Base-by-base conservation (phyloP, 2,329 filamentous ascomycete species). In the Colletotrichum nymphaeae region DNA sequence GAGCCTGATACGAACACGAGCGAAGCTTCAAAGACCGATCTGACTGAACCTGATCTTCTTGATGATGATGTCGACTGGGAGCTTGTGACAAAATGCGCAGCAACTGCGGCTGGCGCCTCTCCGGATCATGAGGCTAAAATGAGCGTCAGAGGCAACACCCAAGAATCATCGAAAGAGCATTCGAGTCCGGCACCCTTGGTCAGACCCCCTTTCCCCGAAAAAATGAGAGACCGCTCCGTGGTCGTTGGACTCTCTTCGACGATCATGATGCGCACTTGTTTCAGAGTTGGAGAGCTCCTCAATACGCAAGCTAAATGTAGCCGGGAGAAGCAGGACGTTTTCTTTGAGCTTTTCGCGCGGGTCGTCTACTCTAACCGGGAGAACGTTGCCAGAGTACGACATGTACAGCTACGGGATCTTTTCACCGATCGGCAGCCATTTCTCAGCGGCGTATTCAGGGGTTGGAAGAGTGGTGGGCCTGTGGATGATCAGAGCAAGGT, bases 341-440 rank as follows among this genome's bases (percentile, higher is more conserved):
- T 88, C 0, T 87, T 93, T 72, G 92, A 93, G 78, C 80, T 94
- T 0, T 94, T 91, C 77, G 91, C 90, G 4, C 86, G 89, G 30
- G 88, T 93, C 2, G 83, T 84, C 1, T 86, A 85, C 64, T 93
- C 92, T 0, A 87, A 83, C 67, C 87, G 92, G 0, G 88, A 92
- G 69, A 80, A 82, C 14, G 80, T 83, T 7, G 76, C 78, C 8
- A 83, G 79, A 24, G 89, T 86, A 74, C 92, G 94, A 77, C 84
- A 89, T 68, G 93, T 94, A 74, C 86, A 89, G n/a, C 88, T 94
- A 63, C 84, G 85, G 52, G 91, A 93, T 76, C 79, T 94, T 0
- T 91, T 90, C 76, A 88, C 90, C 73, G 86, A 90, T 24, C 85
- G 84, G 12, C 87, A 87, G 5, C 91, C 91, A 0, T 89, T 88